Conservation (phyloP, 371 early-diverging fungal genomes). For the Amoeboaphelidium protococcarum region DNA sequence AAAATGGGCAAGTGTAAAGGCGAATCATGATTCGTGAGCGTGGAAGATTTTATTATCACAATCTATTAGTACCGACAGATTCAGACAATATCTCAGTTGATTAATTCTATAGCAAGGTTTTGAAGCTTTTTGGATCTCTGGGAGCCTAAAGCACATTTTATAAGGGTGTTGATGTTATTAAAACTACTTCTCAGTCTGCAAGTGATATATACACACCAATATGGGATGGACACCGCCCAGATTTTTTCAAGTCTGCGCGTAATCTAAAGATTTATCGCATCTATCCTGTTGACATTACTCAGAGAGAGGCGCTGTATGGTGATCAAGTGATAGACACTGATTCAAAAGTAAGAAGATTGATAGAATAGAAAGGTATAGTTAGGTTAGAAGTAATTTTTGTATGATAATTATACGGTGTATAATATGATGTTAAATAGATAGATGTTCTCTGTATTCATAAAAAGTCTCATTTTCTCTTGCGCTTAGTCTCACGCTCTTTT, state of each 20-base stretch:
- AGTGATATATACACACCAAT: not conserved
- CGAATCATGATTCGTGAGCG: not conserved
- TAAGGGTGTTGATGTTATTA: not conserved
- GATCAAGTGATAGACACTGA: not conserved
- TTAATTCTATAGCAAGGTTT: no score
- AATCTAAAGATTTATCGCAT: not conserved
- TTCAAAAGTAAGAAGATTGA: no score
- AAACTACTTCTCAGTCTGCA: not conserved
- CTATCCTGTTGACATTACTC: not conserved
- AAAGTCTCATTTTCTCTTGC: no score
- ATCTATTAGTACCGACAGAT: not conserved
- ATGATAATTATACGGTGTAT: no score
- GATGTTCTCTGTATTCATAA: no score
- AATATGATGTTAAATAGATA: no score
- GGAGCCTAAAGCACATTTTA: not conserved
- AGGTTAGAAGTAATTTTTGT: no score
- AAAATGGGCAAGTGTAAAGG: not conserved
- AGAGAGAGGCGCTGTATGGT: not conserved
- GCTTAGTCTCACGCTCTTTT: no score
- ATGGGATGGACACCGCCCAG: not conserved
- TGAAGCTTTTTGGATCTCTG: no score
- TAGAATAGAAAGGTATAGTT: no score
- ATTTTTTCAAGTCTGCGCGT: not conserved
- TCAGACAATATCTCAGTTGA: no score
- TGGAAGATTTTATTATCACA: not conserved